Conservation (phyloP, 345 rosid genomes). For the Moringa oleifera region DNA sequence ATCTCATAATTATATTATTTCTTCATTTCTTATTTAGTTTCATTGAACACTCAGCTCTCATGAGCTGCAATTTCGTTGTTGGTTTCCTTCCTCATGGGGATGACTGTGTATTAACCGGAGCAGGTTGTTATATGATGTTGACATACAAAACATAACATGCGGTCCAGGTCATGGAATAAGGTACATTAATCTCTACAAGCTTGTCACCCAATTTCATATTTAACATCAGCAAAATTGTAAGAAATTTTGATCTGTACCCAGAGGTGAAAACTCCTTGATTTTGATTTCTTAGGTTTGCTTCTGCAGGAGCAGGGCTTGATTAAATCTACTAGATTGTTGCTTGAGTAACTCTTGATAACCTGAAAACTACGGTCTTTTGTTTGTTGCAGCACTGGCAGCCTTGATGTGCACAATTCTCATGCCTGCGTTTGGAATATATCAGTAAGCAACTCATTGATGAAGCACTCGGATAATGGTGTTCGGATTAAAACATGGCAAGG, state of each 20-base stretch:
- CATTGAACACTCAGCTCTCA: too few relatives aligned
- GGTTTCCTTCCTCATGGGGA: conserved; percentile 39
- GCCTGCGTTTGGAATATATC: conserved; percentile 84
- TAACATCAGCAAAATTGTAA: too few relatives aligned
- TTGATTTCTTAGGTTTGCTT: too few relatives aligned
- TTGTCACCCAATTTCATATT: too few relatives aligned
- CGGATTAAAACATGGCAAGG: conserved; percentile 98
- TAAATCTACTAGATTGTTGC: too few relatives aligned
- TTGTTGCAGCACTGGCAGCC: conserved; percentile 79
- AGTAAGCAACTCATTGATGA: conserved; percentile 62
- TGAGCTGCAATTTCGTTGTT: too few relatives aligned
- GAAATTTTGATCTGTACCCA: too few relatives aligned
- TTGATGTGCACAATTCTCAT: conserved; percentile 62
- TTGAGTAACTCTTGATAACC: too few relatives aligned
- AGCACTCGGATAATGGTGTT: conserved; percentile 62
- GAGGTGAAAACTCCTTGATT: not conserved
- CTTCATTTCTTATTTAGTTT: too few relatives aligned
- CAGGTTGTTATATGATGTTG: conserved; percentile 64
- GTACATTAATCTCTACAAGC: conserved; percentile 23
- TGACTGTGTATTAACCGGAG: conserved; percentile 80
- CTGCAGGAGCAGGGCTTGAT: too few relatives aligned
- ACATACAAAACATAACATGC: conserved; percentile 71
- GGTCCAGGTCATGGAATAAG: conserved; percentile 97
- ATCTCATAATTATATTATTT: not conserved
- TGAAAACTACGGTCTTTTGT: not conserved